Conservation (phyloP, 1,139 yeast genomes). For the Protomyces gravidus region DNA sequence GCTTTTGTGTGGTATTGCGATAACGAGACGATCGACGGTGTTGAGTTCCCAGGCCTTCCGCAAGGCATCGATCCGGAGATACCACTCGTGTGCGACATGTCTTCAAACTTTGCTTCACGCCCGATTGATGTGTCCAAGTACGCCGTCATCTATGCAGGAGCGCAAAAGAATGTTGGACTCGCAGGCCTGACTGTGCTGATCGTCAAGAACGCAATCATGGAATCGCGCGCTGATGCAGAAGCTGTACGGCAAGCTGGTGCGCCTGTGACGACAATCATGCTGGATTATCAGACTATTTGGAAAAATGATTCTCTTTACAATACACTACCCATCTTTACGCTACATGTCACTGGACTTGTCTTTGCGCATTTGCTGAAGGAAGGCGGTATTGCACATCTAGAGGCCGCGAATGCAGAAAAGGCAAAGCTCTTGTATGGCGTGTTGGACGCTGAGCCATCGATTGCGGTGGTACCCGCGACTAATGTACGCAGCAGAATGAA, state of each 20-base stretch:
- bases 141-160: conserved; percentile 79
- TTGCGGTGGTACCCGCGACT: conserved; percentile 58
- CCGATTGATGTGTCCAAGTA: conserved; percentile 73
- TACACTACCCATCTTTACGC: conserved; percentile 88
- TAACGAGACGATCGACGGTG: conserved; percentile 94
- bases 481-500: conserved; percentile 80
- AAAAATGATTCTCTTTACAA: conserved; percentile 88
- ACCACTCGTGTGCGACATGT: conserved; percentile 79
- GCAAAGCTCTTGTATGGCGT: conserved; percentile 59
- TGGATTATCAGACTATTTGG: conserved; percentile 80
- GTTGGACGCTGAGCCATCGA: conserved; percentile 58
- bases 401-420: conserved; percentile 55
- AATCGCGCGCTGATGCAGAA: conserved; percentile 57
- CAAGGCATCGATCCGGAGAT: conserved; percentile 45
- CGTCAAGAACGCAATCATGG: conserved; percentile 71
- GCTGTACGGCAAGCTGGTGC: conserved; percentile 56
- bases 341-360: conserved; percentile 78
- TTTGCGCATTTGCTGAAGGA: conserved; percentile 55
- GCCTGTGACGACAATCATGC: conserved; percentile 82
- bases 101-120: conserved; percentile 84
- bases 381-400: conserved; percentile 61
- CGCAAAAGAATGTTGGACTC: conserved; percentile 93
- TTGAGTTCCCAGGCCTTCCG: conserved; percentile 64
- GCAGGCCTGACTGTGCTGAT: conserved; percentile 93
- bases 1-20: conserved; percentile 90